Conservation (phyloP, 768 basidiomycete species). For the Asterophora parasitica region DNA sequence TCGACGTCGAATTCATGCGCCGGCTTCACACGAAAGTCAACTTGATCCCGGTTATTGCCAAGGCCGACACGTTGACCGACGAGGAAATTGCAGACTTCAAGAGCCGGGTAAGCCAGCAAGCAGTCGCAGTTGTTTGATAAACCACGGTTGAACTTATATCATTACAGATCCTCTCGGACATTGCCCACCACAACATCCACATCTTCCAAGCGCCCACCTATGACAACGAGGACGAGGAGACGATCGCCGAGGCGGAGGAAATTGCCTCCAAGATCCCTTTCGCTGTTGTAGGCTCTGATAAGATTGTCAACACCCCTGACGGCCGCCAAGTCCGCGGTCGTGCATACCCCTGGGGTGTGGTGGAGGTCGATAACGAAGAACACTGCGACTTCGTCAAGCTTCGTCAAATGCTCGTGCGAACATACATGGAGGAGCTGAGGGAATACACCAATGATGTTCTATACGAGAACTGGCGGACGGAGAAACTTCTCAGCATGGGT, state of each 20-base stretch:
- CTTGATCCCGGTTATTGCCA: slow-evolving; percentile 97
- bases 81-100: slow-evolving; percentile 94
- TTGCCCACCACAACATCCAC: slow-evolving; percentile 91
- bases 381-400: slow-evolving; percentile 99
- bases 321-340: slow-evolving; percentile 93
- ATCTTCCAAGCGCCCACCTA: slow-evolving; percentile 98
- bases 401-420: slow-evolving; percentile 97
- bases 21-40: slow-evolving; percentile 96
- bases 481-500: slow-evolving; percentile 96
- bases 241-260: slow-evolving; percentile 94
- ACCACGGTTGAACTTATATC: not conserved
- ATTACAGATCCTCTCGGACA: slow-evolving; percentile 82
- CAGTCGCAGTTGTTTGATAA: not conserved
- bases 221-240: slow-evolving; percentile 98
- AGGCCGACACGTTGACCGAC: slow-evolving; percentile 96
- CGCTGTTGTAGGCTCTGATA: slow-evolving; percentile 94
- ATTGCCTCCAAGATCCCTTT: slow-evolving; percentile 98
- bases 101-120: slow-evolving; percentile 57
- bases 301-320: slow-evolving; percentile 74
- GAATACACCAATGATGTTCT: slow-evolving; percentile 95
- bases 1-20: slow-evolving; percentile 99
- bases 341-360: slow-evolving; percentile 96
- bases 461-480: slow-evolving; percentile 98
- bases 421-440: slow-evolving; percentile 98
- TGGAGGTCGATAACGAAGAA: slow-evolving; percentile 98